Evolutionary conservation across 2,329 filamentous ascomycete genomes (phyloP).

Genomic region (Pseudocercospora cruenta): DNA sequence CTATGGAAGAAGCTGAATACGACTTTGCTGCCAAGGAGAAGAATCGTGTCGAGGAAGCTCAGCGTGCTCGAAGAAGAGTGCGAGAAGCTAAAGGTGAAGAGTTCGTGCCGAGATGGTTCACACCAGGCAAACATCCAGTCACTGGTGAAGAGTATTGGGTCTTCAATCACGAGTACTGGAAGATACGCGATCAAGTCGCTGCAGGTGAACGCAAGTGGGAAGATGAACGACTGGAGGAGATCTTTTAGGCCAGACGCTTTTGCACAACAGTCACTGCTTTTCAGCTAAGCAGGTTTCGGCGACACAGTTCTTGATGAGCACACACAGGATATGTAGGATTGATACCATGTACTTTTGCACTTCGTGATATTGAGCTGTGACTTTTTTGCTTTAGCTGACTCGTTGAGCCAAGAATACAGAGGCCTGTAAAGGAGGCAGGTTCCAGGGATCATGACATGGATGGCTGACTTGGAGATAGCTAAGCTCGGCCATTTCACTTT

Average conservation of each 20-base stretch:
- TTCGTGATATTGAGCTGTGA: neutral
- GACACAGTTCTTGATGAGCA: constrained; percentile 1
- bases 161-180: constrained; percentile 89
- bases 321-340: constrained; percentile 7
- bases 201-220: constrained; percentile 67
- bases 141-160: constrained; percentile 91
- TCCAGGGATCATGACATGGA: constrained; percentile 2
- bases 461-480: neutral
- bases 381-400: neutral
- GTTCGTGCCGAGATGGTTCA: constrained; percentile 85
- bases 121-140: constrained; percentile 68
- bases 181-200: constrained; percentile 67
- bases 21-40: constrained; percentile 92
- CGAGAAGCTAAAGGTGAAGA: constrained; percentile 79
- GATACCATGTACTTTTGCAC: constrained; percentile 3
- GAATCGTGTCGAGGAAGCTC: constrained; percentile 89
- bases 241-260: constrained; percentile 60
- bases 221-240: constrained; percentile 67
- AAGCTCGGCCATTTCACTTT: constrained; percentile 5
- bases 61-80: constrained; percentile 72
- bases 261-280: neutral
- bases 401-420: constrained; percentile 4
- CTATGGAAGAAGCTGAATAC: constrained; percentile 98
- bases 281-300: neutral
- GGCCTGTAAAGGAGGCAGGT: neutral